phyloP scores from a whole-genome alignment of 73 alveolate genomes.

The Paramecium pentaurelia region DNA sequence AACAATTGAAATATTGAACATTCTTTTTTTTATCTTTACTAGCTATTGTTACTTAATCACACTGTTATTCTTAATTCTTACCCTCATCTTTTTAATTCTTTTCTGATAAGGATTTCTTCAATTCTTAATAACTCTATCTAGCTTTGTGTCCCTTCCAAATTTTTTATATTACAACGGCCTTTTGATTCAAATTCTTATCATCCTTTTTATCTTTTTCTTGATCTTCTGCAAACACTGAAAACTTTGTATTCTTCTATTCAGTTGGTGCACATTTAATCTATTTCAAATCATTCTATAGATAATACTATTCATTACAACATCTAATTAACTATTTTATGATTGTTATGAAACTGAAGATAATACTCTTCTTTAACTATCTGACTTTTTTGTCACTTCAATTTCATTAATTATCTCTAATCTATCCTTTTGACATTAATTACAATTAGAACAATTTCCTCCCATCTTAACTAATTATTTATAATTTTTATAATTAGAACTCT shows the following conservation, averaged over 20 bases:
- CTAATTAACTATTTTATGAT: neutral
- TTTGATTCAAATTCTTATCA: neutral
- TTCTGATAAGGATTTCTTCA: neutral
- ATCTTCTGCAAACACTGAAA: slow-evolving; percentile 25
- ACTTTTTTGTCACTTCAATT: neutral
- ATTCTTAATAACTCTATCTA: neutral
- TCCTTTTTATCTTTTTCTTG: neutral
- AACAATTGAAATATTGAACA: neutral
- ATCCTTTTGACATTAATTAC: neutral
- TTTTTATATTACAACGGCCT: neutral
- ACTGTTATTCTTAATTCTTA: neutral
- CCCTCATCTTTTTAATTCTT: neutral
- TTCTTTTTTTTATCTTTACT: slow-evolving; percentile 6
- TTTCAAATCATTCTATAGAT: neutral
- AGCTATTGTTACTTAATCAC: slow-evolving; percentile 11
- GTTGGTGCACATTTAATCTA: neutral
- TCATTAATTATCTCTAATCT: neutral
- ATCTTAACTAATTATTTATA: neutral
- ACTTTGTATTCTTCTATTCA: neutral
- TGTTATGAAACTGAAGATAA: neutral
- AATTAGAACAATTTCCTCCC: slow-evolving; percentile 40
- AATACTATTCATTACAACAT: neutral
- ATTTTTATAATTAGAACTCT: neutral
- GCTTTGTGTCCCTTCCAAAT: slow-evolving; percentile 41
- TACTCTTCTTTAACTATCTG: neutral